Base-by-base conservation (phyloP, 768 basidiomycete species). In the Suillus subluteus region DNA sequence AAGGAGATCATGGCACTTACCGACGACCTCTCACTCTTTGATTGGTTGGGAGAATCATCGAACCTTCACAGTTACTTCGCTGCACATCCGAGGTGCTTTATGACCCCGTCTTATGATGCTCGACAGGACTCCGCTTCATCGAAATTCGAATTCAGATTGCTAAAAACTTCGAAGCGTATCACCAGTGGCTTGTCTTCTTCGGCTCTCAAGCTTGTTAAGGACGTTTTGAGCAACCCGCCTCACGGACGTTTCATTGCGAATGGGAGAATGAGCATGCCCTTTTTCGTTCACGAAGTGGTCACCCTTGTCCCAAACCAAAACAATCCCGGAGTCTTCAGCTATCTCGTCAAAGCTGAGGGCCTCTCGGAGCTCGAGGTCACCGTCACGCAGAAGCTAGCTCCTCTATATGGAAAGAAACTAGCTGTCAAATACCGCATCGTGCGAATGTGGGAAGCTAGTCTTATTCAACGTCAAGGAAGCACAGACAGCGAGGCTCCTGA, bases 161-260 rank as follows among this genome's bases (percentile, higher is more conserved):
- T 74, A 26, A 67, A 65, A 38, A 59, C 58, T 30, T 59, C 50
- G 63, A 61, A 23, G 23, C 56, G 63, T 6, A 55, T 74, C 16
- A 66, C 69, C 0, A 66, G 67, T 26, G 71, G 63, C 62, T 5
- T 75, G 40, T 68, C 65, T n/a, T 71, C 73, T 18, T 38, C 55
- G 0, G 13, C 65, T 15, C 15, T 74, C 40, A 71, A 65, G 2
- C 16, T 70, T 30, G 68, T 73, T 1, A 73, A 74, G 61, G 64
- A 46, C 26, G 61, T 74, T 30, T 63, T 74, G 21, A 35, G 70
- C 2, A 71, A 74, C 0, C 74, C 73, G 4, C 73, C 73, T 9
- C 73, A 74, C 3, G 74, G 73, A 32, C 74, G 75, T 62, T 74
- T 74, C 32, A 76, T 74, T 43, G 74, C 74, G 15, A 76, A 74